These are phyloP conservation scores for Orobanche coerulescens DNA, from an alignment of 257 asterid species.

Conservation along the genomic window DNA sequence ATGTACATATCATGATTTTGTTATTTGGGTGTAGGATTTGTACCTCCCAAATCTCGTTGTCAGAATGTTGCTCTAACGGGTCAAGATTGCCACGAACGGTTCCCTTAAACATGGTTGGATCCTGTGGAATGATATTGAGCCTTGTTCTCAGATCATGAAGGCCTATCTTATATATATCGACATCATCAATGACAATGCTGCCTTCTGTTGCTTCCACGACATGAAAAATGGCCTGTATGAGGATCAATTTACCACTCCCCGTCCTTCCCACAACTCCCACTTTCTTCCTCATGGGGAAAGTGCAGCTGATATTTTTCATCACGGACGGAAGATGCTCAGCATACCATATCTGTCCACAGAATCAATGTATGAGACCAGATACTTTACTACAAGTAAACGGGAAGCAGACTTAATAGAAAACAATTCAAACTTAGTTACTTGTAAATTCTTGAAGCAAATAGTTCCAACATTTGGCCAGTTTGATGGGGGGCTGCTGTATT, in stretches of 20 bases:
- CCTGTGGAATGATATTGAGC: constrained; percentile 7
- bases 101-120: constrained; percentile 9
- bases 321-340: constrained; percentile 7
- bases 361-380: no score
- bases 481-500: not conserved
- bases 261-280: constrained; percentile 7
- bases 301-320: not conserved
- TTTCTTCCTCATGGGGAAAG: not conserved
- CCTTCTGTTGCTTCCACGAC: constrained; percentile 2
- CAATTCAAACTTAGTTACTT: no score
- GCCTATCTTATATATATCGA: not conserved
- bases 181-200: not conserved
- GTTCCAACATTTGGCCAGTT: constrained; percentile 4
- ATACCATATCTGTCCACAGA: constrained; percentile 2
- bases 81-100: constrained; percentile 1
- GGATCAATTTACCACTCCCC: constrained; percentile 2
- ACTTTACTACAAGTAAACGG: no score
- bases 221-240: constrained; percentile 6
- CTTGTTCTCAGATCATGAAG: not conserved
- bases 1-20: no score
- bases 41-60: constrained; percentile 11
- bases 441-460: constrained; percentile 2
- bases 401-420: no score
- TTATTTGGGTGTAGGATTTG: no score
- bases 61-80: not conserved